phyloP scores from a whole-genome alignment of 257 asterid genomes.

The Paraleonurus japonicus region DNA sequence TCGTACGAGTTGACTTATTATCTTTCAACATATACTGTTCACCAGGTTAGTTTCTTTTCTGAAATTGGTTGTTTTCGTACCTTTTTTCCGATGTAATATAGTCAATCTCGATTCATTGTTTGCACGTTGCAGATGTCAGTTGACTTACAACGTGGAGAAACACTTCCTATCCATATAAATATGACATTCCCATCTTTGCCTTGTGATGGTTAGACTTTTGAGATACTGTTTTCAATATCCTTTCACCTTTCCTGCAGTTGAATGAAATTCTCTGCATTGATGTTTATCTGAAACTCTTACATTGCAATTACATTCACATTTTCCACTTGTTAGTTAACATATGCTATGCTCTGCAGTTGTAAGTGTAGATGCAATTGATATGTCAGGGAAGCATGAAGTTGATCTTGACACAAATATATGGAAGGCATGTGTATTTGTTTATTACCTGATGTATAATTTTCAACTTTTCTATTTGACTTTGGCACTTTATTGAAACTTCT shows the following conservation, averaged over 20 bases:
- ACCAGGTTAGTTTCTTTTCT: constrained; percentile 57
- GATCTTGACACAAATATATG: constrained; percentile 99
- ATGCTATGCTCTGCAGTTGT: constrained; percentile 51
- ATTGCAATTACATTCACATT: background rate
- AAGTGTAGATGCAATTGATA: constrained; percentile 95
- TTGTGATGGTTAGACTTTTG: constrained; percentile 80
- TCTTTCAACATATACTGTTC: constrained; percentile 76
- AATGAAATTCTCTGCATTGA: background rate
- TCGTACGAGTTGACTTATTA: constrained; percentile 86
- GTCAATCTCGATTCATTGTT: constrained; percentile 11
- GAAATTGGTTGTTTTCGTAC: background rate
- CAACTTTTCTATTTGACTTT: background rate
- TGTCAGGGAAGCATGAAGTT: constrained; percentile 99
- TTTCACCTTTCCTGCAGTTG: constrained; percentile 2
- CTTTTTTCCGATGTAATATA: background rate
- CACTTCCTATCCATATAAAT: constrained; percentile 93
- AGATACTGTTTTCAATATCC: constrained; percentile 9
- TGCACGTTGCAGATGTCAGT: constrained; percentile 77
- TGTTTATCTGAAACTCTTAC: constrained; percentile 1
- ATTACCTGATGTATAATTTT: background rate
- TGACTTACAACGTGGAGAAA: constrained; percentile 93
- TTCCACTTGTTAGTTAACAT: constrained; percentile 16
- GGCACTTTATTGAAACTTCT: background rate
- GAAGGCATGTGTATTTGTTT: constrained; percentile 58
- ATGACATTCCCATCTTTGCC: constrained; percentile 97